Base-by-base conservation (phyloP, 169 alveolate genomes). In the Plasmodium cynomolgi region DNA sequence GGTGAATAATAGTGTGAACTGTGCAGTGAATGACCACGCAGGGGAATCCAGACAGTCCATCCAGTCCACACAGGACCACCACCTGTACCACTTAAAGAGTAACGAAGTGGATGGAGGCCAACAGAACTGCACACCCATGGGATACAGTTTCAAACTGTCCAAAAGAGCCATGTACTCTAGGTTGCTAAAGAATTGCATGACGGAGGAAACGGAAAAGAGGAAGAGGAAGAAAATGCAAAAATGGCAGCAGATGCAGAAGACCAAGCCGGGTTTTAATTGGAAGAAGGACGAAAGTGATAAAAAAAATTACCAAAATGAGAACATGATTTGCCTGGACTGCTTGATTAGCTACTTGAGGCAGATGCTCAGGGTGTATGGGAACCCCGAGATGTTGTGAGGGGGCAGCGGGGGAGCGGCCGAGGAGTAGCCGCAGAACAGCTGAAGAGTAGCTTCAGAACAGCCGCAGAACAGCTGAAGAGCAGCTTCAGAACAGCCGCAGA, bases 311-410 rank as follows among this genome's bases (percentile, higher is more conserved):
- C 54, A 54, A 23, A 86, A 86, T 75, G 93, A 77, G n/a, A 86
- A 86, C 68, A 77, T 86, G 8, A 79, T 86, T 86, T 86, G 93
- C 37, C 68, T 86, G 81, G 93, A 86, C 81, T 86, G 93, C 71
- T 39, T 86, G 34, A 58, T 86, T 26, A 37, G 68, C 23, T 86
- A 86, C 44, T 37, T 86, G 71, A 75, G 81, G 81, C 79, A 77
- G 41, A 86, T 86, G 93, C 44, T 86, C 29, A 50, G 77, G 79
- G 80, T 86, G 33, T 86, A 86, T 56, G 93, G 86, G 3, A 33
- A 86, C 72, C 93, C 93, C 26, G 93, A 86, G 71, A 77, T 86
- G 79, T 17, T 77, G 62, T 86, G 47, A 50, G 58, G 58, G 17
- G 54, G 3, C 0, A 41, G 13, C 3, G 54, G 1, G 54, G n/a